Base-by-base conservation (phyloP, 2,329 filamentous ascomycete species). In the Allantophomopsis lycopodina region DNA sequence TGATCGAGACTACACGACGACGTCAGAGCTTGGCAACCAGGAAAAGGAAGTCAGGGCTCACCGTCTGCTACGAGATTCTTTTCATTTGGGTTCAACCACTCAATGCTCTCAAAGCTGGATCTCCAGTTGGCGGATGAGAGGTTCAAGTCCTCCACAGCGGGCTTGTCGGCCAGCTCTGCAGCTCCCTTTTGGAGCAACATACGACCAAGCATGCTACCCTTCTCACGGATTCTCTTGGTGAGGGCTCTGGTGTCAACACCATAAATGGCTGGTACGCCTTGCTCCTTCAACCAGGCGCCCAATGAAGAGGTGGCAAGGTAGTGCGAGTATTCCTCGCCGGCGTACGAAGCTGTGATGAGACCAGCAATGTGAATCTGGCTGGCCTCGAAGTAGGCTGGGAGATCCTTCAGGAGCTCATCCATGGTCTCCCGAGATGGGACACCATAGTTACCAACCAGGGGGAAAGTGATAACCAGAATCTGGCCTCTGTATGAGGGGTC, bases 401-500 rank as follows among this genome's bases (percentile, higher is more conserved):
- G 72, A 54, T 88, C 83, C 55, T 79, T 75, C 38, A 95, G 75
- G 40, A 96, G 70, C 57, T 85, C 76, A 60, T 96, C 89, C 64
- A 85, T 72, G 40, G 79, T 75, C 47, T 94, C 83, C 50, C 88
- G 74, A 37, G 85, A 85, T 40, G 91, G 91, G 20, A 96, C 91
- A 60, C 89, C 89, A 65, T 98, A 98, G 70, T 96, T 98, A 60
- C 89, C 89, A 44, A 94, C 83, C 32, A 96, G 71, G 43, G 89
- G 91, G 61, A 94, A 95, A 40, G 89, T 98, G 55, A 96, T 79
- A 62, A 96, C 88, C 52, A 98, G 73, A 52, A 98, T 94, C 66
- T 98, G 89, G 46, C 84, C 84, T 37, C 83, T 80, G 63, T 91
- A 89, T 37, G 84, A 89, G 49, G 84, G 84, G 57, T 91, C 84